These are phyloP conservation scores for Nicotiana noctiflora DNA, from an alignment of 257 asterid species.

Conservation along the genomic window DNA sequence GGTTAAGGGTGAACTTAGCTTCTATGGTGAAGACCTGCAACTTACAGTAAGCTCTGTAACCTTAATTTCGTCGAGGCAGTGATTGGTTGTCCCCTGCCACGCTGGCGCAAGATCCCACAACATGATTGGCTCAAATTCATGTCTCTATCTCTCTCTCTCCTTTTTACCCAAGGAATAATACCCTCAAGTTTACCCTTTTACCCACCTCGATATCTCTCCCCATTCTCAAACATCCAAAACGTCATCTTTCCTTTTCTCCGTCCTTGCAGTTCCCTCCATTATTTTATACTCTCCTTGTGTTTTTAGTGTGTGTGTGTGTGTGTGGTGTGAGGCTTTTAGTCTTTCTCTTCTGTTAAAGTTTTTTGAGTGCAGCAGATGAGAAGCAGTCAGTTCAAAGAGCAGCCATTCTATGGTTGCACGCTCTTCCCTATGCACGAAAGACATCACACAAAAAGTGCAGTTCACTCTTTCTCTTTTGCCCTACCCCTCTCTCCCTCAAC, in stretches of 20 bases:
- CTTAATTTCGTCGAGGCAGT: constrained; percentile 79
- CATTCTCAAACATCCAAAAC: not conserved
- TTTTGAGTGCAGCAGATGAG: constrained; percentile 21
- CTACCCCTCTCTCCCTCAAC: constrained; percentile 11
- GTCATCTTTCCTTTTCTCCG: constrained; percentile 18
- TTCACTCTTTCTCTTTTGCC: not conserved
- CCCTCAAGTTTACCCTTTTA: constrained; percentile 26
- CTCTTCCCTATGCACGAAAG: constrained; percentile 27
- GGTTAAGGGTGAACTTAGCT: not conserved
- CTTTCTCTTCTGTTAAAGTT: constrained; percentile 6
- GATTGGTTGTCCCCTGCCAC: constrained; percentile 70
- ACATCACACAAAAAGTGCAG: not conserved
- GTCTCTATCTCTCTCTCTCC: constrained; percentile 8
- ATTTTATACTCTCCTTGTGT: not conserved
- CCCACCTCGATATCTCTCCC: constrained; percentile 43
- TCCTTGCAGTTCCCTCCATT: constrained; percentile 3
- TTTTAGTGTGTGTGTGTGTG: not conserved
- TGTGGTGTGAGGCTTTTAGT: constrained; percentile 17
- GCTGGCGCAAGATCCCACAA: constrained; percentile 65
- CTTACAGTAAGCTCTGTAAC: constrained; percentile 39
- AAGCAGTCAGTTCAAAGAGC: constrained; percentile 33
- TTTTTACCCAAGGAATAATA: constrained; percentile 31
- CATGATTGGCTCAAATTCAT: constrained; percentile 50
- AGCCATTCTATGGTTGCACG: constrained; percentile 35
- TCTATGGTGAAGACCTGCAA: not conserved